phyloP scores from a whole-genome alignment of 192 early-diverging fungal genomes.

The Gamsiella multidivaricata region DNA sequence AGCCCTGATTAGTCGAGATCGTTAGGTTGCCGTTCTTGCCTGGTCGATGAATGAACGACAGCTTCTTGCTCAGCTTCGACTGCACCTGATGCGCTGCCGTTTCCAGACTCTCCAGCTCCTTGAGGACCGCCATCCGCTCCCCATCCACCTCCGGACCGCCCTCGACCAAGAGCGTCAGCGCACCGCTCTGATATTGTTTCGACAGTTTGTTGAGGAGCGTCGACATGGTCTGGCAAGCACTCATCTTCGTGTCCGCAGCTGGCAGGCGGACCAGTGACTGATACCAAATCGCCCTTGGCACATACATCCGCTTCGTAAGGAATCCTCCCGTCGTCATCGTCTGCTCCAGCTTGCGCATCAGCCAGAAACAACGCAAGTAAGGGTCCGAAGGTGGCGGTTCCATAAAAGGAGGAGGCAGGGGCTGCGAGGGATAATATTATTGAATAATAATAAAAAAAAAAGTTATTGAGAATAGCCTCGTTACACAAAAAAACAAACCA shows the following conservation, averaged over 20 bases:
- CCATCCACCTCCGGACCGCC: conserved; percentile 29
- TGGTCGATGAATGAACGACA: conserved; percentile 47
- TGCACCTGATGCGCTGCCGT: conserved; percentile 26
- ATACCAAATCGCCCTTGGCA: conserved; percentile 53
- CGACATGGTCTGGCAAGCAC: conserved; percentile 45
- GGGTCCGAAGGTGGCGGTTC: conserved; percentile 49
- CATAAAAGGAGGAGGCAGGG: conserved; percentile 28
- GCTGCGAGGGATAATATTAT: neutral
- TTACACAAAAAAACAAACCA: neutral
- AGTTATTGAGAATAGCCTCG: neutral
- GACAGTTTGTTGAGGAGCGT: conserved; percentile 32
- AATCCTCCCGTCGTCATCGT: conserved; percentile 56
- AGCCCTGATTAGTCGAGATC: conserved; percentile 33
- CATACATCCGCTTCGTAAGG: conserved; percentile 55
- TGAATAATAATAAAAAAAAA: neutral
- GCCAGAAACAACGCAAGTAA: conserved; percentile 54
- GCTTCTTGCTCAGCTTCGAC: conserved; percentile 43
- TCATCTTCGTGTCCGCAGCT: conserved; percentile 50
- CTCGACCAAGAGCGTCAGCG: conserved; percentile 39
- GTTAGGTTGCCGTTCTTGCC: conserved; percentile 46
- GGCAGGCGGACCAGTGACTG: conserved; percentile 51
- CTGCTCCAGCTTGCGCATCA: conserved; percentile 55
- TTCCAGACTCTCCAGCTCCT: conserved; percentile 32
- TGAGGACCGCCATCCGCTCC: conserved; percentile 21
- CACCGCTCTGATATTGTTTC: conserved; percentile 14